Percentiles rank a stretch among this genome's conserved stretches.
Evolutionary conservation across 2,329 filamentous ascomycete genomes (phyloP).

Genomic region (Diplodia seriata): DNA sequence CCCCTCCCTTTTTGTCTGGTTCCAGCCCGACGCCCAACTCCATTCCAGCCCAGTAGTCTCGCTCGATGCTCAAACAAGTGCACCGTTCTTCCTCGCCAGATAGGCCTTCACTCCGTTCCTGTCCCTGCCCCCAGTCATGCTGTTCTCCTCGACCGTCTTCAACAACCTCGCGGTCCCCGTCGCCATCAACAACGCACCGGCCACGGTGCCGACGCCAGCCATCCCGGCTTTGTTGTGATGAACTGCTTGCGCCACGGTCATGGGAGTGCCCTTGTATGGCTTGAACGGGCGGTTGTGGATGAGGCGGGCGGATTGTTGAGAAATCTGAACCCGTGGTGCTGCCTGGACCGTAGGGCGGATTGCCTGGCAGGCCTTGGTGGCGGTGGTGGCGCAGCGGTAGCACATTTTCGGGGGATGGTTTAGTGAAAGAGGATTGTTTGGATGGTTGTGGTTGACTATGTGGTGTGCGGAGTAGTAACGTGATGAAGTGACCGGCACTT

Average conservation of each 20-base stretch:
- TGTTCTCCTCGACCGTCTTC: conserved; percentile 3
- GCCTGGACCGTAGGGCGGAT: neutral
- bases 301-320: conserved; percentile 10
- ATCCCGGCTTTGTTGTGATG: conserved; percentile 16
- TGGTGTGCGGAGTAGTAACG: neutral
- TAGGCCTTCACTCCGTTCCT: conserved; percentile 17
- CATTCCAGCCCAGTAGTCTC: too few species aligned
- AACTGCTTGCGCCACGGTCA: conserved; percentile 18
- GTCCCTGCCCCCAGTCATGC: conserved; percentile 1
- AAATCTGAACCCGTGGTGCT: neutral
- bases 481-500: conserved; percentile 26
- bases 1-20: neutral
- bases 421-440: too few species aligned
- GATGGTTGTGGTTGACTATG: neutral
- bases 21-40: neutral
- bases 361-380: conserved; percentile 14
- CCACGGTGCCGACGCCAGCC: conserved; percentile 11
- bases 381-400: conserved; percentile 10
- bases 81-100: conserved; percentile 8
- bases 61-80: conserved; percentile 8
- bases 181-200: conserved; percentile 3
- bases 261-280: conserved; percentile 18
- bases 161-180: conserved; percentile 3
- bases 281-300: conserved; percentile 20
- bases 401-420: neutral